These are phyloP conservation scores for Epicoccum nigrum DNA, from an alignment of 2,329 filamentous ascomycete genomes.

Conservation along the genomic window DNA sequence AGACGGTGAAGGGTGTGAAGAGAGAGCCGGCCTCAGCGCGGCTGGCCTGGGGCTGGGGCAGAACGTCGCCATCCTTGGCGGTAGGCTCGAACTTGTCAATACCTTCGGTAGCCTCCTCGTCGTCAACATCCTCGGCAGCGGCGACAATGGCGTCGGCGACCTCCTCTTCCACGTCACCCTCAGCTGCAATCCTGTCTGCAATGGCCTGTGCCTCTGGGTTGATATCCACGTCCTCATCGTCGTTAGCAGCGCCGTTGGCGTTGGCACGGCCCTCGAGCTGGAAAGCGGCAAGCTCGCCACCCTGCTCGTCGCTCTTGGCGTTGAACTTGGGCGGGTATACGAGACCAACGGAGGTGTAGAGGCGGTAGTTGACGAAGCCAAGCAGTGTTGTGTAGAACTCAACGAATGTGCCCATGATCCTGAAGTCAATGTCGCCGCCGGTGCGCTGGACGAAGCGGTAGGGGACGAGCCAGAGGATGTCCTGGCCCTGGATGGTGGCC, in stretches of 20 bases:
- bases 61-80: conserved; percentile 81
- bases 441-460: conserved; percentile 98
- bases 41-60: conserved; percentile 76
- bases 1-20: conserved; percentile 89
- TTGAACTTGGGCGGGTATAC: conserved; percentile 98
- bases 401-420: conserved; percentile 99
- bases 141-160: conserved; percentile 36
- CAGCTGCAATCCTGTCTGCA: conserved; percentile 53
- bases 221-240: conserved; percentile 32
- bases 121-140: conserved; percentile 31
- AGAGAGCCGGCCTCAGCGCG: conserved; percentile 73
- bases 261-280: conserved; percentile 77
- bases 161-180: conserved; percentile 47
- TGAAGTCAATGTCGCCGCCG: conserved; percentile 92
- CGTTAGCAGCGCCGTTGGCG: conserved; percentile 34
- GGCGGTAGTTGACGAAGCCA: conserved; percentile 92
- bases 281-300: conserved; percentile 89
- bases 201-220: conserved; percentile 56
- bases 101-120: conserved; percentile 49
- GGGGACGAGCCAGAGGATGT: conserved; percentile 94
- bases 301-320: conserved; percentile 81
- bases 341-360: conserved; percentile 89
- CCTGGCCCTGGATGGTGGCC: conserved; percentile 94
- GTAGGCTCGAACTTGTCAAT: conserved; percentile 93
- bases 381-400: conserved; percentile 98